Base-by-base conservation (phyloP, 805 yeast species). In the Candida easanensis region DNA sequence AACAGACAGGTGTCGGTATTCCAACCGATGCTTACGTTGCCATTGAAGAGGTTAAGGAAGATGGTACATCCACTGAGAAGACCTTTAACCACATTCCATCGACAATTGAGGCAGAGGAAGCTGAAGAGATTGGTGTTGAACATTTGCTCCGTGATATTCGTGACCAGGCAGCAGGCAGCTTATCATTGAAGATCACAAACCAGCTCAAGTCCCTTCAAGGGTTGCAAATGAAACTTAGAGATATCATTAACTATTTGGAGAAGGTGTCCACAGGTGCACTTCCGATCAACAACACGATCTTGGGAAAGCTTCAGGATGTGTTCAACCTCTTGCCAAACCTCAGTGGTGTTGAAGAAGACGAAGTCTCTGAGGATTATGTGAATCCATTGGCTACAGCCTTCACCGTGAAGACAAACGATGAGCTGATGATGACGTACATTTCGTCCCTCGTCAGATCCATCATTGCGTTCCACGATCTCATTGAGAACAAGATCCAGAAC, bases 71-170 rank as follows among this genome's bases (percentile, higher is more conserved):
- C 4, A 86, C 96, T 8, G 96, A 88, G 60, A 84, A 84, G 66
- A 89, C 97, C 4, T 93, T 93, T 68, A 79, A 87, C 36, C 99
- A 93, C 65, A 80, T 91, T 23, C 97, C 98, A 10, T 87, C 97
- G 13, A 73, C 79, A 22, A 88, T 95, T 51, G 91, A 87, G 62
- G 99, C 99, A 3, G 99, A 93, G 62, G 99, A 93, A 63, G 99
- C 99, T 9, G 99, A 93, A 67, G 99, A 93, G 66, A 93, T 93
- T 54, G 99, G 99, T 49, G 99, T 93, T 13, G 99, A 93, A 65
- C 99, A 93, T 63, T 68, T 93, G 48, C 68, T 93, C 47, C 82
- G 98, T 60, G 99, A 93, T 60, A 88, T 89, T 19, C 80, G 97
- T 58, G 97, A 91, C 61, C 97, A 90, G 56, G 97, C 98, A 9